Evolutionary conservation across 768 basidiomycete species (phyloP), one percentile per base, ranked within the genome.

Genomic region (Pisolithus orientalis): DNA sequence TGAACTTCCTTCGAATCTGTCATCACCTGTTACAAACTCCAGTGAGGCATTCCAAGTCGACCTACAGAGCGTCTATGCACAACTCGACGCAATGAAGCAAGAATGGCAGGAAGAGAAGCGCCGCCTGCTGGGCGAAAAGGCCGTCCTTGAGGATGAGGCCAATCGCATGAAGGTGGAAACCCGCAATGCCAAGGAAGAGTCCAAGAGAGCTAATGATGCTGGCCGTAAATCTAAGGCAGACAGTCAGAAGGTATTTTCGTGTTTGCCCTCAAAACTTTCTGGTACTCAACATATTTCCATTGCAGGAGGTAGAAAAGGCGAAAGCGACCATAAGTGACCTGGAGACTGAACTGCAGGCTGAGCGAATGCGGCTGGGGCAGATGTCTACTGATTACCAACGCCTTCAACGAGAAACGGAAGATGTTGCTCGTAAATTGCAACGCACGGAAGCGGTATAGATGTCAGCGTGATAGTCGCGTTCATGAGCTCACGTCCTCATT

Each of bases 101-200:
- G 73, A 80, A 62, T 90, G 89, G 89, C 78, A 79, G 27, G 72
- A 76, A n/a, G 87, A 89, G 60, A 81, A 77, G 62, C 72, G 69
- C 32, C 73, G 77, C 50, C 72, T 90, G 13, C 61, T 85, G 27
- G 84, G 79, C 45, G 86, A 92, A 67, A 89, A 84, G 47, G 83
- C 79, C 2, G 78, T 80, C 40, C 78, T 93, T 31, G 84, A 88
- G 60, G 82, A 89, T 55, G 76, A 83, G 6, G 78, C 88, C 0
- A 81, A 78, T 54, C 80, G 82, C 6, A 73, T 92, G 59, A 80
- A 85, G 59, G 67, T 65, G 21, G 76, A 90, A 63, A 72, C 87
- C 27, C 80, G 75, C 39, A 73, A 65, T 44, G 79, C 75, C 6
- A 81, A 83, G 64, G 79, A 80, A 48, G 83, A 86, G 53, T 74